Conservation (phyloP, 768 basidiomycete species). For the Leccinum boreale region DNA sequence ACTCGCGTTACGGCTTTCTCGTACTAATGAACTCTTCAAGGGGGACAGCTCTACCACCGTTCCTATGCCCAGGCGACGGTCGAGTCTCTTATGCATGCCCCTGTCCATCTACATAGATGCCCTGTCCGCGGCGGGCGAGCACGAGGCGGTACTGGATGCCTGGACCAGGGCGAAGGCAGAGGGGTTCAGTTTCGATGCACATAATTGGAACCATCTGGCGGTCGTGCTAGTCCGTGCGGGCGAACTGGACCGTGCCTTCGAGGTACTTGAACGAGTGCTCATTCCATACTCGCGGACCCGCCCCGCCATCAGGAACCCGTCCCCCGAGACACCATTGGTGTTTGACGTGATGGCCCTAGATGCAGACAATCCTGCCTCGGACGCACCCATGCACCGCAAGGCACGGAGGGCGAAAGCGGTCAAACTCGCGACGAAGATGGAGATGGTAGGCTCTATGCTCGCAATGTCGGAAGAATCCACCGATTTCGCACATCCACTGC, state of each 20-base stretch:
- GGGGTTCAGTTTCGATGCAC: constrained; percentile 79
- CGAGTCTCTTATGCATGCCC: constrained; percentile 68
- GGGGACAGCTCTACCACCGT: constrained; percentile 8
- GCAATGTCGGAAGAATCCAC: constrained; percentile 18
- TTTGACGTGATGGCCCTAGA: constrained; percentile 31
- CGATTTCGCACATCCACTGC: constrained; percentile 59
- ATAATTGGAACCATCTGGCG: constrained; percentile 89
- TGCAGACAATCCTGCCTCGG: constrained; percentile 23
- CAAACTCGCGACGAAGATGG: constrained; percentile 14
- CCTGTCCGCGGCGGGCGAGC: constrained; percentile 60
- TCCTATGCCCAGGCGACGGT: constrained; percentile 28
- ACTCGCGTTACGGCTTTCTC: constrained; percentile 46
- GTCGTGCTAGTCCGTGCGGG: constrained; percentile 77
- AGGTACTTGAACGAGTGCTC: constrained; percentile 75
- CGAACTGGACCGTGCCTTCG: constrained; percentile 79
- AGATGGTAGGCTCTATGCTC: constrained; percentile 12
- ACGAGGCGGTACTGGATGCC: constrained; percentile 54
- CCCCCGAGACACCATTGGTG: constrained; percentile 40
- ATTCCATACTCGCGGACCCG: constrained; percentile 49
- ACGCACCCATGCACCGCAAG: constrained; percentile 30
- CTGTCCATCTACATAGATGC: constrained; percentile 81
- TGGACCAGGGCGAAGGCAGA: constrained; percentile 64
- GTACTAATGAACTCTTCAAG: constrained; percentile 33
- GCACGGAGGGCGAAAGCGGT: constrained; percentile 25
- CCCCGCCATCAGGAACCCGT: constrained; percentile 22